phyloP scores from a whole-genome alignment of 148 eudicot genomes.

The Amaranthus palmeri region DNA sequence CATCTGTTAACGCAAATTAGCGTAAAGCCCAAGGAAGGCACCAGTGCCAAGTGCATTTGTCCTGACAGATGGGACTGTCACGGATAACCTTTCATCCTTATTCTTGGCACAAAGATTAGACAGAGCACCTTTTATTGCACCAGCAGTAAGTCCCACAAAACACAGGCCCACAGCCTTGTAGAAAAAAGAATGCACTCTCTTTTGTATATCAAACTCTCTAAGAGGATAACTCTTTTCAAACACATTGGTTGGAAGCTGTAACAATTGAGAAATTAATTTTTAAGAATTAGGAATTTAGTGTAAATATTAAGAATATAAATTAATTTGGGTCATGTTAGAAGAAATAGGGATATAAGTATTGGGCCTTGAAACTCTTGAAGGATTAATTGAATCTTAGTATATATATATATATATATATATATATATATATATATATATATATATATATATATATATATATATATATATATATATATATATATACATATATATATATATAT shows the following conservation, averaged over 20 bases:
- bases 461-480: too few species aligned
- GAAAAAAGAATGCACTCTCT: conserved; percentile 82
- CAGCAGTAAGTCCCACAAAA: conserved; percentile 77
- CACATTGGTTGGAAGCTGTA: conserved; percentile 84
- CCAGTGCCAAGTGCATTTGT: conserved; percentile 88
- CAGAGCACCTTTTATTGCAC: conserved; percentile 77
- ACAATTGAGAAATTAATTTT: too few species aligned
- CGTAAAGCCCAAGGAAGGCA: conserved; percentile 79
- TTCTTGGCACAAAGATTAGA: conserved; percentile 61
- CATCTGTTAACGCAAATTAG: conserved; percentile 83
- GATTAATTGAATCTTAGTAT: too few species aligned
- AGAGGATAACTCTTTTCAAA: conserved; percentile 86
- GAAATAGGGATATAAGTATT: too few species aligned
- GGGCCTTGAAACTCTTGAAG: too few species aligned
- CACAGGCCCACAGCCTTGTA: conserved; percentile 88
- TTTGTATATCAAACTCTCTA: conserved; percentile 83
- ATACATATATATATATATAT: too few species aligned
- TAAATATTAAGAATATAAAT: too few species aligned
- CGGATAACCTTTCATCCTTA: conserved; percentile 84
- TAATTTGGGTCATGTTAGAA: too few species aligned
- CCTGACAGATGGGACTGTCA: conserved; percentile 70
- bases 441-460: too few species aligned
- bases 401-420: too few species aligned
- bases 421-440: too few species aligned
- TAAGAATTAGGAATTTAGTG: too few species aligned